Conservation (phyloP, 805 yeast species). For the Kazachstania psychrophila region DNA sequence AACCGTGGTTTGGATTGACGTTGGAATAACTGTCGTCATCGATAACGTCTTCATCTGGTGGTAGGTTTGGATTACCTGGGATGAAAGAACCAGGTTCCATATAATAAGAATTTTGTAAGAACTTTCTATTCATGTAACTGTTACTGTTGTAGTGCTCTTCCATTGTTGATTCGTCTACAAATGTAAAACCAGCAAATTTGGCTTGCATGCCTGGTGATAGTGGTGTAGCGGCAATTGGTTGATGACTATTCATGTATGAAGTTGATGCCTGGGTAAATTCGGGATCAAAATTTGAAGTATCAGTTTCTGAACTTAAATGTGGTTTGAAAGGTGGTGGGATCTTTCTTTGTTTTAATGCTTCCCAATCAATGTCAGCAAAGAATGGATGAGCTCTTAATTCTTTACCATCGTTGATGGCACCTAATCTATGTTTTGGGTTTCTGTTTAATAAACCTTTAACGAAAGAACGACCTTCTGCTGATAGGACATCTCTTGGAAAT, state of each 20-base stretch:
- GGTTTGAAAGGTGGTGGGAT: conserved; percentile 97
- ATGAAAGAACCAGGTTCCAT: conserved; percentile 62
- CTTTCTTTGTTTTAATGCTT: conserved; percentile 60
- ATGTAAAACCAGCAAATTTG: conserved; percentile 93
- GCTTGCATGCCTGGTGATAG: conserved; percentile 92
- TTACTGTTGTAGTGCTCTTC: conserved; percentile 63
- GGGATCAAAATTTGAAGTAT: conserved; percentile 95
- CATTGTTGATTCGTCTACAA: conserved; percentile 86
- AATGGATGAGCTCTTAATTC: conserved; percentile 90
- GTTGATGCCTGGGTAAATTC: conserved; percentile 92
- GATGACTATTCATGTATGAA: conserved; percentile 57
- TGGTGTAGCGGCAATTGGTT: conserved; percentile 49
- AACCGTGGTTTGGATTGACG: conserved; percentile 25
- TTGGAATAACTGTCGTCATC: conserved; percentile 41
- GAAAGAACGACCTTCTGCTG: conserved; percentile 88
- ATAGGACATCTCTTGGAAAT: conserved; percentile 90
- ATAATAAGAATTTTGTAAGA: conserved; percentile 31
- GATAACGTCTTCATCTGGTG: conserved; percentile 77
- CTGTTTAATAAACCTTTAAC: conserved; percentile 92
- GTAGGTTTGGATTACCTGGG: conserved; percentile 69
- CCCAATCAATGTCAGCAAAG: conserved; percentile 89
- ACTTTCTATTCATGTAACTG: conserved; percentile 27
- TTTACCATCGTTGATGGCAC: conserved; percentile 84
- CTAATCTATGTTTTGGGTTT: conserved; percentile 91
- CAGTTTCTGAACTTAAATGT: conserved; percentile 80